Percentiles rank a stretch among this genome's conserved stretches.
These are phyloP conservation scores for Exophiala alcalophila DNA, from an alignment of 2,329 filamentous ascomycete species.

Conservation along the genomic window DNA sequence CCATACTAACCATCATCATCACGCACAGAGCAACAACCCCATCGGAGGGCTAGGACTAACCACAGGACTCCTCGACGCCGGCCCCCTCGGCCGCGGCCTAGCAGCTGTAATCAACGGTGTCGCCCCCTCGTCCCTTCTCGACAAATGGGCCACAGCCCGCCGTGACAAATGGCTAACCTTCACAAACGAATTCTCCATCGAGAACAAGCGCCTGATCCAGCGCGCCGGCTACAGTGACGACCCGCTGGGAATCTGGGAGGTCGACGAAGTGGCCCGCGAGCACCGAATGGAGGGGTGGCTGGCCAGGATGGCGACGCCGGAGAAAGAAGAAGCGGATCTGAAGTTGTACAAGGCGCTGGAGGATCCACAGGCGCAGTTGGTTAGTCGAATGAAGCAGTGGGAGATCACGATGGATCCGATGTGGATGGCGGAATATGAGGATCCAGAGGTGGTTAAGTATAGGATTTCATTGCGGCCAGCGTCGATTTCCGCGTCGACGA, in stretches of 20 bases:
- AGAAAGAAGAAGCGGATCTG: constrained; percentile 21
- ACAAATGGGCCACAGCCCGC: constrained; percentile 19
- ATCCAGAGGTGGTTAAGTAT: constrained; percentile 23
- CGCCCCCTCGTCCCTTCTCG: constrained; percentile 18
- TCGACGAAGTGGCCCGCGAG: constrained; percentile 19
- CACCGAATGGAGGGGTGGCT: constrained; percentile 26
- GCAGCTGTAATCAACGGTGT: constrained; percentile 18
- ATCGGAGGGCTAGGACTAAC: constrained; percentile 28
- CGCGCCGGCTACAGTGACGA: constrained; percentile 22
- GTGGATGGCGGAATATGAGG: constrained; percentile 26
- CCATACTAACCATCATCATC: not conserved
- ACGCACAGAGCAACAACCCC: constrained; percentile 25
- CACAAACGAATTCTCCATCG: constrained; percentile 22
- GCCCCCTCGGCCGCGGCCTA: constrained; percentile 17
- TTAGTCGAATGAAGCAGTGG: constrained; percentile 24
- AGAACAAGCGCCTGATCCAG: constrained; percentile 23
- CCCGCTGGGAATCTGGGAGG: constrained; percentile 18
- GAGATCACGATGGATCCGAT: constrained; percentile 26
- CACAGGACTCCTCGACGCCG: constrained; percentile 25
- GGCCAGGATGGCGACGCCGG: constrained; percentile 18
- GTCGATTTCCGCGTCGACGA: constrained; percentile 4
- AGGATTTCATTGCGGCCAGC: constrained; percentile 16
- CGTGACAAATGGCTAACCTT: constrained; percentile 25
- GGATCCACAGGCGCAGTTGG: constrained; percentile 21
- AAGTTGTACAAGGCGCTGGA: constrained; percentile 19